A percentile compares a stretch with the other conserved stretches of the same genome.
Evolutionary conservation across 768 basidiomycete species (phyloP).

Genomic region (Trametes meyenii): DNA sequence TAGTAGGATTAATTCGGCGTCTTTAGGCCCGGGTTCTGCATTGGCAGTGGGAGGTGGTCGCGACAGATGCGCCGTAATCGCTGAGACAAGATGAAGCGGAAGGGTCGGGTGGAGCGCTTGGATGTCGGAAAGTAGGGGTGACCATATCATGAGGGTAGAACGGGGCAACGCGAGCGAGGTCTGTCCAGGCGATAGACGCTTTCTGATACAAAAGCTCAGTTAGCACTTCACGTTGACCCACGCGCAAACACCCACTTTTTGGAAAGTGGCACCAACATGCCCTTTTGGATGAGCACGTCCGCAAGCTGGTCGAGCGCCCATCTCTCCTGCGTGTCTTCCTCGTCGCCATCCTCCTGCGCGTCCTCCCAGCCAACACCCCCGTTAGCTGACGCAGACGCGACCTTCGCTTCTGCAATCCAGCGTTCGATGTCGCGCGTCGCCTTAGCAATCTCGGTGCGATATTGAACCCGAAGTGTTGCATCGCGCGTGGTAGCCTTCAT

Average conservation of each 20-base stretch:
- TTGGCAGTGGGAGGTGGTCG: not conserved
- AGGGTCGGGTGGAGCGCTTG: conserved; percentile 59
- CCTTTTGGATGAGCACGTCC: conserved; percentile 66
- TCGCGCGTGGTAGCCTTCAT: conserved; percentile 67
- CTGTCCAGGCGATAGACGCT: conserved; percentile 10
- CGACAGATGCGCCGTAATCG: conserved; percentile 45
- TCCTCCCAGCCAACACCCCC: conserved; percentile 53
- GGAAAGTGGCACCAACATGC: conserved; percentile 79
- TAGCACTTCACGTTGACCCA: not conserved
- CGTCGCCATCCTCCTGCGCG: conserved; percentile 35
- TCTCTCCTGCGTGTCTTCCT: conserved; percentile 56
- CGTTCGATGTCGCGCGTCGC: conserved; percentile 68
- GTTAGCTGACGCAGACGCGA: conserved; percentile 55
- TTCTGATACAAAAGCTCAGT: conserved; percentile 1
- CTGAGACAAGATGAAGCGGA: conserved; percentile 48
- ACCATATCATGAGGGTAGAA: conserved; percentile 62
- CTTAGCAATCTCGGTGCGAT: conserved; percentile 52
- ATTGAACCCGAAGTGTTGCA: conserved; percentile 54
- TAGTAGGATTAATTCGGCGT: conserved; percentile 18
- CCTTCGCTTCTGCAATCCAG: conserved; percentile 76
- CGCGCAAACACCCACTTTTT: conserved; percentile 63
- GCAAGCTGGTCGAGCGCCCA: conserved; percentile 73
- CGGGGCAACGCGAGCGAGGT: conserved; percentile 53
- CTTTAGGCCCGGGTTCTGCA: not conserved
- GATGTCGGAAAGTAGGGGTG: conserved; percentile 62